Conservation (phyloP, 2,329 filamentous ascomycete species). For the Pseudogymnoascus sp. region DNA sequence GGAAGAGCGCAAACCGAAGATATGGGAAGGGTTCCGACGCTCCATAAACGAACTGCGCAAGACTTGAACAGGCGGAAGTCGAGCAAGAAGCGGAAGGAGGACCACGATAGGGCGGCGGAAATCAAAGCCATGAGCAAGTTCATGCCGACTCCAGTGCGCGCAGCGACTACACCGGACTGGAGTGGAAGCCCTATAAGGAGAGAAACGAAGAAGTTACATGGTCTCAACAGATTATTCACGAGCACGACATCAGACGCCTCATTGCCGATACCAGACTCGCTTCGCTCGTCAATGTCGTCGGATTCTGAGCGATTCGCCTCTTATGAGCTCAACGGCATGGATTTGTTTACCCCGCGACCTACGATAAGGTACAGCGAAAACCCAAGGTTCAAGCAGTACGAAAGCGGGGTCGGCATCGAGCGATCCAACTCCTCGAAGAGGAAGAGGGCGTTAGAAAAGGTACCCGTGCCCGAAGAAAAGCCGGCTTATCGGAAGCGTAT, state of each 20-base stretch:
- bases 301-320: slow-evolving; percentile 60
- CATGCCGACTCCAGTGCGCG: slow-evolving; percentile 52
- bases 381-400: slow-evolving; percentile 45
- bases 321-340: slow-evolving; percentile 72
- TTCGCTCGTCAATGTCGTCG: slow-evolving; percentile 68
- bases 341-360: slow-evolving; percentile 76
- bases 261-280: slow-evolving; percentile 62
- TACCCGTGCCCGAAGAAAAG: slow-evolving; percentile 51
- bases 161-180: slow-evolving; percentile 49
- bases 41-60: slow-evolving; percentile 52
- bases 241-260: slow-evolving; percentile 57
- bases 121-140: slow-evolving; percentile 74
- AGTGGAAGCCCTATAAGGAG: slow-evolving; percentile 50
- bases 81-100: slow-evolving; percentile 67
- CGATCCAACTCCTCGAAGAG: slow-evolving; percentile 38
- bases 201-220: slow-evolving; percentile 58
- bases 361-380: slow-evolving; percentile 67
- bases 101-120: slow-evolving; percentile 74
- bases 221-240: slow-evolving; percentile 46
- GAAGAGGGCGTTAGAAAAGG: slow-evolving; percentile 34
- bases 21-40: slow-evolving; percentile 42
- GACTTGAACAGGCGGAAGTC: slow-evolving; percentile 60
- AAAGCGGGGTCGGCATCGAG: slow-evolving; percentile 32
- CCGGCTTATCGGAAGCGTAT: slow-evolving; percentile 53
- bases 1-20: slow-evolving; percentile 25